These are phyloP conservation scores for Arthrocladium fulminans DNA, from an alignment of 2,329 filamentous ascomycete species.

Conservation along the genomic window DNA sequence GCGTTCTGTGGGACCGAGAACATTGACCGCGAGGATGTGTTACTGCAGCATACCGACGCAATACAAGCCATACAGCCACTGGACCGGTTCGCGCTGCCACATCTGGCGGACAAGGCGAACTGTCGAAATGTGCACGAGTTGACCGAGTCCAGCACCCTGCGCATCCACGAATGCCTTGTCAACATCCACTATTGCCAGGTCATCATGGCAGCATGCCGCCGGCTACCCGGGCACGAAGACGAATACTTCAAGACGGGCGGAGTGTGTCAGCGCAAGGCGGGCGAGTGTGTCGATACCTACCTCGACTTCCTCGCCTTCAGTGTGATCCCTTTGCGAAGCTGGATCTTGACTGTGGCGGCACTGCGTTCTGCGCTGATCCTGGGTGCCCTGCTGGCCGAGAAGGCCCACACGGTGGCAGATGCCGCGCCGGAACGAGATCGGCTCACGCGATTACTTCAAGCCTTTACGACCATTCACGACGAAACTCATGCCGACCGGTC, in stretches of 20 bases:
- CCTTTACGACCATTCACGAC: conserved; percentile 4
- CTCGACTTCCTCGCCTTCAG: conserved; percentile 7
- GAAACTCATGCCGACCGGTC: conserved; percentile 3
- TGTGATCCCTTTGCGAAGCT: conserved; percentile 4
- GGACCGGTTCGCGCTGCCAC: conserved; percentile 2
- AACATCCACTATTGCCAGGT: conserved; percentile 7
- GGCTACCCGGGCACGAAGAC: conserved; percentile 3
- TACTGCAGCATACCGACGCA: conserved; percentile 2
- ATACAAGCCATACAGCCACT: conserved; percentile 2
- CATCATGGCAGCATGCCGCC: conserved; percentile 8
- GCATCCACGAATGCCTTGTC: conserved; percentile 6
- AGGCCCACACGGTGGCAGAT: conserved; percentile 73
- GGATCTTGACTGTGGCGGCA: conserved; percentile 6
- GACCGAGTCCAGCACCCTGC: conserved; percentile 1
- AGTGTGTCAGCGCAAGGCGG: conserved; percentile 2
- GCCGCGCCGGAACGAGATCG: conserved; percentile 11
- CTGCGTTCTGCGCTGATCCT: conserved; percentile 50
- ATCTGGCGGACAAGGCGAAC: conserved; percentile 4
- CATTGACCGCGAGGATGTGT: conserved; percentile 4
- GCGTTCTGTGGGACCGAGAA: conserved; percentile 5
- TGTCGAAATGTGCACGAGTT: conserved; percentile 6
- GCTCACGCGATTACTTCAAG: not conserved
- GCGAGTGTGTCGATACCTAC: conserved; percentile 5
- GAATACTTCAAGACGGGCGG: conserved; percentile 7
- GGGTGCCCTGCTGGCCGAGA: conserved; percentile 85